These are phyloP conservation scores for Lactifluus piperatus DNA, from an alignment of 768 basidiomycete genomes.

Conservation along the genomic window DNA sequence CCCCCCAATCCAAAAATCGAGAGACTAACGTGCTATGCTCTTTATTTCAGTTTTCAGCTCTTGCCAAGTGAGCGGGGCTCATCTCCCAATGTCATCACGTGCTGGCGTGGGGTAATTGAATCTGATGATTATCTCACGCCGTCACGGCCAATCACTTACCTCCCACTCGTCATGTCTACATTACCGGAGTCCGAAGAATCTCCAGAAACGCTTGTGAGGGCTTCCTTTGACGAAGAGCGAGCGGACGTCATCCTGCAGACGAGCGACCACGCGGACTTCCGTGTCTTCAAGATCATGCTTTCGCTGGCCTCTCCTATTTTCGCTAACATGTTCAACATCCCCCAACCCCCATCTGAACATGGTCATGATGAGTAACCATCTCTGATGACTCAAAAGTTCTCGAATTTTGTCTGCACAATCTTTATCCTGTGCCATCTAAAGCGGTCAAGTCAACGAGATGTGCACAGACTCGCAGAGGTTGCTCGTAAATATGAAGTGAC, in stretches of 20 bases:
- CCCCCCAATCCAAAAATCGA: too few species aligned
- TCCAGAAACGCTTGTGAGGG: too few species aligned
- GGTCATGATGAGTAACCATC: not conserved
- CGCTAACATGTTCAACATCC: constrained; percentile 10
- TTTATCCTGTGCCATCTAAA: constrained; percentile 3
- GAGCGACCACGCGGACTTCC: constrained; percentile 11
- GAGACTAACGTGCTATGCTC: too few species aligned
- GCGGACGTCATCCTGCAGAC: constrained; percentile 1
- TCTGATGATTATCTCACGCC: too few species aligned
- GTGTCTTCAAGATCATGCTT: constrained; percentile 8
- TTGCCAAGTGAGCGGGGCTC: too few species aligned
- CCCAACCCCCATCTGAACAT: not conserved
- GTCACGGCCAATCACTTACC: too few species aligned
- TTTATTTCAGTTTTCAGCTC: too few species aligned
- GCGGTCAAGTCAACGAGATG: not conserved
- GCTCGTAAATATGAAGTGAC: constrained; percentile 13
- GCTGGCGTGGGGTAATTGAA: too few species aligned
- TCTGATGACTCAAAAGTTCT: constrained; percentile 4
- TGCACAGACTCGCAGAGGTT: constrained; percentile 3
- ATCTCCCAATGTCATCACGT: too few species aligned
- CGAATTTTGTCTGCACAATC: constrained; percentile 5
- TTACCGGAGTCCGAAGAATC: too few species aligned
- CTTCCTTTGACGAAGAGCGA: not conserved
- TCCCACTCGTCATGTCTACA: too few species aligned
- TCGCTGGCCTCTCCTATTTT: constrained; percentile 8